These are phyloP conservation scores for Canavalia gladiata DNA, from an alignment of 306 rosid genomes.

Conservation along the genomic window DNA sequence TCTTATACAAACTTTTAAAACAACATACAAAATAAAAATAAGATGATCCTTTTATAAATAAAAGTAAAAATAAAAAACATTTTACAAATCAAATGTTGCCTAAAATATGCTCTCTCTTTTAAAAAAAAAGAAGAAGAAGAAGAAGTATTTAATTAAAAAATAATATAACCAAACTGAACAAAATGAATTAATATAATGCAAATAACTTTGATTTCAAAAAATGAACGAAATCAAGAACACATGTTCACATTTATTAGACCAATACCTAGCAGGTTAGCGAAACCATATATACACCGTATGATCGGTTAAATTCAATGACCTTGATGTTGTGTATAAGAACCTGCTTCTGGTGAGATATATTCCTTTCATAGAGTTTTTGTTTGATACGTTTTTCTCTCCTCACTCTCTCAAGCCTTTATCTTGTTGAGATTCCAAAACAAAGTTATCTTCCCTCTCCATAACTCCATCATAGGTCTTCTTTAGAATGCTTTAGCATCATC, in stretches of 20 bases:
- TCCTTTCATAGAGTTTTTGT: conserved; percentile 1
- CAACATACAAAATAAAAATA: too few relatives aligned
- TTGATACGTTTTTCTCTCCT: conserved; percentile 18
- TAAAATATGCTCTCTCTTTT: too few relatives aligned
- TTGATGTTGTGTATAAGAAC: conserved; percentile 17
- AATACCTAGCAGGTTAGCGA: not conserved
- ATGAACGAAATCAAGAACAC: not conserved
- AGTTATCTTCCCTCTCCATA: not conserved
- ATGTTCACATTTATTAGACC: not conserved
- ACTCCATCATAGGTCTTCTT: not conserved
- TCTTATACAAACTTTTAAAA: too few relatives aligned
- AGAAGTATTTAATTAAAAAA: too few relatives aligned
- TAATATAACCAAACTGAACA: too few relatives aligned
- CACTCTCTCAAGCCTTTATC: not conserved
- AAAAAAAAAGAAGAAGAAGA: too few relatives aligned
- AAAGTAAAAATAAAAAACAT: too few relatives aligned
- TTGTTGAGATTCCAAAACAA: not conserved
- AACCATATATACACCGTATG: not conserved
- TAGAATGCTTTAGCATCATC: not conserved
- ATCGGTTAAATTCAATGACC: not conserved
- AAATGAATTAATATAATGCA: too few relatives aligned
- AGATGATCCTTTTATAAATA: too few relatives aligned
- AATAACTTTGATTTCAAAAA: too few relatives aligned
- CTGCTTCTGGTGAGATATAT: not conserved
- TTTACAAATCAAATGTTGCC: too few relatives aligned